A percentile compares a stretch with the other conserved stretches of the same genome.
Evolutionary conservation across 345 rosid genomes (phyloP).

Genomic region (Kernera saxatilis): DNA sequence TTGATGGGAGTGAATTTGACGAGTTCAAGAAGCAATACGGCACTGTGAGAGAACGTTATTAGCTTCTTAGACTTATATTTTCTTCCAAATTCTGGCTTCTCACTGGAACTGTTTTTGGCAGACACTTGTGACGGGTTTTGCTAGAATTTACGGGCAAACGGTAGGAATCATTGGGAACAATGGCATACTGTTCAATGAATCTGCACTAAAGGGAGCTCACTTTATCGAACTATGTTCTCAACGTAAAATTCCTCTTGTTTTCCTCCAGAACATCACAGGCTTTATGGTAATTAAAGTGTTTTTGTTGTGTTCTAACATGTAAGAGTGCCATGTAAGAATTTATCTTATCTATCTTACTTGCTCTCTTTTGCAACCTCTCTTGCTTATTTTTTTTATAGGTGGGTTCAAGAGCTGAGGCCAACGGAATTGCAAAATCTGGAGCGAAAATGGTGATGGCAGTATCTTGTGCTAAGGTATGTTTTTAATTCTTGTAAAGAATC

Average conservation of each 20-base stretch:
- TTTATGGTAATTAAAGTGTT: constrained; percentile 58
- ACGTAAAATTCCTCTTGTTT: constrained; percentile 81
- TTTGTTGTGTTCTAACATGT: neutral
- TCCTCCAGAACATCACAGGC: constrained; percentile 94
- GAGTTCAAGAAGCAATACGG: constrained; percentile 97
- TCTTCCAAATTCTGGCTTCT: neutral
- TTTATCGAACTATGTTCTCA: constrained; percentile 87
- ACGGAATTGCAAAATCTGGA: constrained; percentile 95
- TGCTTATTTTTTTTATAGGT: constrained; percentile 50
- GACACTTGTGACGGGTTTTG: constrained; percentile 94
- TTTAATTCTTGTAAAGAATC: neutral
- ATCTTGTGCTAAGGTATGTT: constrained; percentile 84
- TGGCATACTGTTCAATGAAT: constrained; percentile 85
- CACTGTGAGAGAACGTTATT: constrained; percentile 54
- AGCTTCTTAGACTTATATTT: neutral
- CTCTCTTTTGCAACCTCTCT: neutral
- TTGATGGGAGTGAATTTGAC: constrained; percentile 93
- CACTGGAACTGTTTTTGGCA: constrained; percentile 33
- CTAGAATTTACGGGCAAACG: constrained; percentile 71
- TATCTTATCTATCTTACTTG: neutral
- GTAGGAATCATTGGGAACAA: constrained; percentile 94
- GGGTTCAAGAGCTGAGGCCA: constrained; percentile 95
- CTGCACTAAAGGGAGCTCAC: constrained; percentile 96
- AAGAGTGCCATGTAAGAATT: neutral
- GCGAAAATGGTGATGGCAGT: constrained; percentile 99